Base-by-base conservation (phyloP, 805 yeast species). In the Wickerhamomyces pijperi region DNA sequence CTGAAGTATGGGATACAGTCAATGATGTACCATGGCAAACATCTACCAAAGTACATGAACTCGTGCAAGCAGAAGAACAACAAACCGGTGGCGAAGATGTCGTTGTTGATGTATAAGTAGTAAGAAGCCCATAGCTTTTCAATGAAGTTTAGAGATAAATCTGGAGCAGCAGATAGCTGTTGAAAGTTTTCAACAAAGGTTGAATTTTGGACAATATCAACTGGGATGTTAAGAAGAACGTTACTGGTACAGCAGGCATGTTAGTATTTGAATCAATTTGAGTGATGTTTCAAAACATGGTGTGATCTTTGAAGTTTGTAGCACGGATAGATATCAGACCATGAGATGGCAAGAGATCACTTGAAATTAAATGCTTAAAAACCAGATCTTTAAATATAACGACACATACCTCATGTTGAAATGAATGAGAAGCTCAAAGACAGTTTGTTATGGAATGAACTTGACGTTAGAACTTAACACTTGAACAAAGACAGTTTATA, bases 121-220 rank as follows among this genome's bases (percentile, higher is more conserved):
- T 82, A 88, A 21, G 84, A 64, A 12, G 90, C 92, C 97, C 97
- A 88, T 41, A 76, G 53, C 47, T 72, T 71, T 58, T 88, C 96
- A 25, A 78, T 36, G 18, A 63, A 17, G 11, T 38, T 39, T 5
- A 43, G 36, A 28, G 36, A 35, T n/a, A 37, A 6, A 2, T 36
- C 37, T 16, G 42, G 37, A 13, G 36, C 18, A 7, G 40, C 8
- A 15, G 16, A 34, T 35, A 41, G 21, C 14, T 14, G 32, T 5
- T 33, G 33, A 28, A n/a, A 41, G 36, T 38, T 41, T 29, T 37
- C 37, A n/a, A 35, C 18, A 23, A 37, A 37, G 9, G 43, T 41
- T 16, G 21, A 25, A 15, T 32, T 31, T 31, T 29, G 28, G 15
- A 15, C 19, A 16, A 31, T 31, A 5, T 11, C 18, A 31, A 31